These are phyloP conservation scores for Neoscytalidium dimidiatum DNA, from an alignment of 2,329 filamentous ascomycete genomes.

Conservation along the genomic window DNA sequence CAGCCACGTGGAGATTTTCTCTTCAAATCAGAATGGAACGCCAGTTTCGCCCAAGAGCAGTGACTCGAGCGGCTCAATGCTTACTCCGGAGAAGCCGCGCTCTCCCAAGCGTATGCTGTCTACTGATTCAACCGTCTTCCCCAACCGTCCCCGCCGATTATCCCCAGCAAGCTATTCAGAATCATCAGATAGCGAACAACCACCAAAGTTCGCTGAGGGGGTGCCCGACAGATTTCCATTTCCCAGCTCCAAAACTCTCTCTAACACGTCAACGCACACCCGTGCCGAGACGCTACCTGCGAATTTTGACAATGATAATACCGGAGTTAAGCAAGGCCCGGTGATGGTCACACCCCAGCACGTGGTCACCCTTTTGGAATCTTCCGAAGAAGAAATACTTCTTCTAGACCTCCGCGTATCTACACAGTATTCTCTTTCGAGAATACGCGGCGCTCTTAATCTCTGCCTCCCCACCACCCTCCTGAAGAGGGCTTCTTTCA, in stretches of 20 bases:
- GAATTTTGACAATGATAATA: constrained; percentile 27
- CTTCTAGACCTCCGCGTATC: constrained; percentile 85
- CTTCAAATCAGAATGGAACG: constrained; percentile 1
- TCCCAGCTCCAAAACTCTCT: constrained; percentile 21
- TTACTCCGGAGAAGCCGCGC: constrained; percentile 28
- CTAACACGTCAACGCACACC: constrained; percentile 26
- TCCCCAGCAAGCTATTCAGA: constrained; percentile 48
- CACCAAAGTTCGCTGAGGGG: constrained; percentile 35
- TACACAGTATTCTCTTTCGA: constrained; percentile 74
- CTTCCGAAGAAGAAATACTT: constrained; percentile 58
- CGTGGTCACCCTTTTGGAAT: constrained; percentile 50
- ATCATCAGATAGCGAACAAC: constrained; percentile 29
- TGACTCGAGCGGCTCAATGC: constrained; percentile 13
- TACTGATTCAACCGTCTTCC: constrained; percentile 43
- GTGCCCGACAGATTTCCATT: constrained; percentile 32
- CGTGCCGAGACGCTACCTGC: constrained; percentile 51
- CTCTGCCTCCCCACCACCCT: constrained; percentile 94
- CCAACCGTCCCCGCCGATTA: constrained; percentile 46
- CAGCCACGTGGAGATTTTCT: not conserved
- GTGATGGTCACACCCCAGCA: constrained; percentile 51
- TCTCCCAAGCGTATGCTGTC: constrained; percentile 54
- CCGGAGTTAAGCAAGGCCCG: constrained; percentile 28
- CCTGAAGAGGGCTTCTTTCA: constrained; percentile 87
- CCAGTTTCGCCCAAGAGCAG: constrained; percentile 1
- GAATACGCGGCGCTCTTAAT: constrained; percentile 81